A percentile compares a stretch with the other conserved stretches of the same genome.
Evolutionary conservation across 2,329 filamentous ascomycete genomes (phyloP).

Genomic region (Neophaeococcomyces aloes): DNA sequence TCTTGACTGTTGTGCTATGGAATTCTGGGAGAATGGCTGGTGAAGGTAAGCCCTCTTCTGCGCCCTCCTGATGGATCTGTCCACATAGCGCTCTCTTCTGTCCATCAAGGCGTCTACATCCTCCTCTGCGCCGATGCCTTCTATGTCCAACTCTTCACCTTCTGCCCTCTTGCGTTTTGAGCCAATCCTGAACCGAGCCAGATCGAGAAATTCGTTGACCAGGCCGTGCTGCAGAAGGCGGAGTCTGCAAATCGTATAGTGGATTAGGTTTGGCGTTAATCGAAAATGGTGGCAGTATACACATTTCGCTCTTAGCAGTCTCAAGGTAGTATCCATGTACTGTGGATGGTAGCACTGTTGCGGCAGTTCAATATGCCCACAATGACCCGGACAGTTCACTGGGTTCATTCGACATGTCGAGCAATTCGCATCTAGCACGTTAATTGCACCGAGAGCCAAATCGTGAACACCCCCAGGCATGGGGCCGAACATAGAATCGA

Average conservation of each 20-base stretch:
- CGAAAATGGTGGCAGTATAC: conserved; percentile 82
- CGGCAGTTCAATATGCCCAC: conserved; percentile 89
- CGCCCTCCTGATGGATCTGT: conserved; percentile 55
- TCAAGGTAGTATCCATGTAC: conserved; percentile 84
- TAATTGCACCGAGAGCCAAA: conserved; percentile 78
- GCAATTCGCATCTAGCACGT: conserved; percentile 44
- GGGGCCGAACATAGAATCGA: conserved; percentile 82
- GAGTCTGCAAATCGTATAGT: conserved; percentile 73
- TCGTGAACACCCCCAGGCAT: conserved; percentile 88
- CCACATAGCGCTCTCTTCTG: conserved; percentile 58
- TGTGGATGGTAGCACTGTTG: conserved; percentile 92
- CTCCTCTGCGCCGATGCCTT: conserved; percentile 48
- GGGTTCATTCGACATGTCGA: conserved; percentile 81
- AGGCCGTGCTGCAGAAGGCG: conserved; percentile 77
- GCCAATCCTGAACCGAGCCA: conserved; percentile 36
- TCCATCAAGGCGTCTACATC: conserved; percentile 42
- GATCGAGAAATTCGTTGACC: conserved; percentile 49
- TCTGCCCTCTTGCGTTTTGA: conserved; percentile 28
- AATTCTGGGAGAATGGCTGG: conserved; percentile 48
- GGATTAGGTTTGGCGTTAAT: conserved; percentile 63
- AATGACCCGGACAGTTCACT: conserved; percentile 77
- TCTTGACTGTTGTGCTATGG: conserved; percentile 68
- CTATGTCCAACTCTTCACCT: conserved; percentile 39
- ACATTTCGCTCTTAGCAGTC: conserved; percentile 76
- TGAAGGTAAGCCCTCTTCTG: conserved; percentile 25